Conservation (phyloP, 129 eudicot species). For the Pseudognaphalium luteoalbum region DNA sequence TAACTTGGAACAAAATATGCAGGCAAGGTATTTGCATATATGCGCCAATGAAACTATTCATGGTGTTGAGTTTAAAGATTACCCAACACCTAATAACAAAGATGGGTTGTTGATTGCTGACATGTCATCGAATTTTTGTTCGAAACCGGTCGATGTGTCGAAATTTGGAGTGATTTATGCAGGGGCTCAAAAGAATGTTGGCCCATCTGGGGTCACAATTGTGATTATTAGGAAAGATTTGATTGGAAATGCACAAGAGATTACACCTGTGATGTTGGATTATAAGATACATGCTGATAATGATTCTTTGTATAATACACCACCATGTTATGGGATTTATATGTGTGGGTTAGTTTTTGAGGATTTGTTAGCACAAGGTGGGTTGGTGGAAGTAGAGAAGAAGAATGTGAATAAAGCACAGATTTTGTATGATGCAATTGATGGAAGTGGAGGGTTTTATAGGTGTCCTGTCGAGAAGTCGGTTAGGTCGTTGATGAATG, state of each 20-base stretch:
- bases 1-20: constrained; percentile 43
- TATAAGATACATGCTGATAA: constrained; percentile 94
- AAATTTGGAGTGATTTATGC: constrained; percentile 91
- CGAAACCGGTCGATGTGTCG: constrained; percentile 80
- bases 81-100: constrained; percentile 54
- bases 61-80: constrained; percentile 90
- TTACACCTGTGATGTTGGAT: constrained; percentile 90
- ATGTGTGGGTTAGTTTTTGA: constrained; percentile 97
- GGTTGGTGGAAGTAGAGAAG: constrained; percentile 87
- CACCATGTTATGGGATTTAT: constrained; percentile 91
- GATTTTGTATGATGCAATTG: constrained; percentile 84
- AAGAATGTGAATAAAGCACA: constrained; percentile 64
- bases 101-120: constrained; percentile 70
- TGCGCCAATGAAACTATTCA: constrained; percentile 97
- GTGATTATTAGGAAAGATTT: constrained; percentile 79
- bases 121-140: constrained; percentile 95
- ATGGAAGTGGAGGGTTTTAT: constrained; percentile 78
- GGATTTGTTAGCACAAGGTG: constrained; percentile 90
- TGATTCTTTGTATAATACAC: constrained; percentile 81
- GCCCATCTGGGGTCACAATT: constrained; percentile 92
- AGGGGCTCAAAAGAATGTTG: constrained; percentile 94
- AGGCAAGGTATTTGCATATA: constrained; percentile 81
- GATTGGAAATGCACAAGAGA: constrained; percentile 83
- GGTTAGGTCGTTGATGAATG: constrained; percentile 97
- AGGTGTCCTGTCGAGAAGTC: constrained; percentile 87